Conservation (phyloP, 2,329 filamentous ascomycete genomes). For the Curvularia verruculosa region DNA sequence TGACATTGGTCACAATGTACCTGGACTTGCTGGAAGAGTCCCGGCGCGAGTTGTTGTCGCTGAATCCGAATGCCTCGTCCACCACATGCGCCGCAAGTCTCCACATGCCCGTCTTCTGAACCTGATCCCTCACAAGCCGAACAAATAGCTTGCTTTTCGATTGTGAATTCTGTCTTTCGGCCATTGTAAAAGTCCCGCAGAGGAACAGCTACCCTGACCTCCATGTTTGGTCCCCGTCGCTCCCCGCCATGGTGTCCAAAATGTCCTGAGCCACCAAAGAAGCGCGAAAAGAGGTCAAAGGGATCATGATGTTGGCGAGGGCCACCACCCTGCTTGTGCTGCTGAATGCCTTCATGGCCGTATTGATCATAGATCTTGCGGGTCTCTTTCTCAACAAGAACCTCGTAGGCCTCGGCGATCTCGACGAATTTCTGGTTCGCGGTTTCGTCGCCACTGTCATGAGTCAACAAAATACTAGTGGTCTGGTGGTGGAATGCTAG, state of each 20-base stretch:
- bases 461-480: constrained; percentile 15
- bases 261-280: constrained; percentile 91
- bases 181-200: constrained; percentile 94
- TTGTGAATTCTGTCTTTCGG: constrained; percentile 80
- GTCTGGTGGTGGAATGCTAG: constrained; percentile 16
- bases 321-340: constrained; percentile 75
- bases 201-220: constrained; percentile 79
- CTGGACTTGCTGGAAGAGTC: constrained; percentile 99
- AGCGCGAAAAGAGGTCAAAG: constrained; percentile 94
- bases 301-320: constrained; percentile 71
- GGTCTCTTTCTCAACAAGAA: constrained; percentile 77
- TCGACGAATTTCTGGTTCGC: constrained; percentile 92
- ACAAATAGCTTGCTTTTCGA: constrained; percentile 95
- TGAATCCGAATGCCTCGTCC: constrained; percentile 85
- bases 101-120: constrained; percentile 79
- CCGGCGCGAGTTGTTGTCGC: constrained; percentile 91
- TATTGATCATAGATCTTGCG: constrained; percentile 93
- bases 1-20: constrained; percentile 86
- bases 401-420: constrained; percentile 94
- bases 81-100: constrained; percentile 76
- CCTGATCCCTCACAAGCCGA: constrained; percentile 88
- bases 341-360: constrained; percentile 87
- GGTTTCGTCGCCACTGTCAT: constrained; percentile 70
- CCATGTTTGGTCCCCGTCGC: constrained; percentile 84
- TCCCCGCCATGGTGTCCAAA: constrained; percentile 79